Evolutionary conservation across 768 basidiomycete species (phyloP).

Genomic region (Hypholoma fasciculare): DNA sequence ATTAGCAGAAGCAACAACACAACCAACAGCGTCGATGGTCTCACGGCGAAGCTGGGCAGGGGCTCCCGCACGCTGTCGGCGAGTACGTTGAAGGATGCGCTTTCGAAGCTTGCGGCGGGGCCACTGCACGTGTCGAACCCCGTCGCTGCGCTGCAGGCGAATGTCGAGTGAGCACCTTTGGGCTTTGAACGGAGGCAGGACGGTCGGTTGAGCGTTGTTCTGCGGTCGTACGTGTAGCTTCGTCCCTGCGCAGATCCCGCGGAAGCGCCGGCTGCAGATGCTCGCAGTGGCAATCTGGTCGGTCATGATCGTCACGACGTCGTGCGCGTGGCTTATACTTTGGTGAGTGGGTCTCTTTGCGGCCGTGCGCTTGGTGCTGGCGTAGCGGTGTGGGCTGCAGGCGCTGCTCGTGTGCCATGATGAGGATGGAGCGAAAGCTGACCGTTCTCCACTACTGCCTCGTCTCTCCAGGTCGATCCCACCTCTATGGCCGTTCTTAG

Average conservation of each 20-base stretch:
- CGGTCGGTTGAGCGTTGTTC: background rate
- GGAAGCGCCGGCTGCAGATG: slow-evolving; percentile 85
- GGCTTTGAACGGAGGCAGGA: background rate
- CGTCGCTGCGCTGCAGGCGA: slow-evolving; percentile 67
- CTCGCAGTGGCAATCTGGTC: slow-evolving; percentile 89
- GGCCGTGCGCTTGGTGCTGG: background rate
- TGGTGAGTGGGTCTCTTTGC: slow-evolving; percentile 53
- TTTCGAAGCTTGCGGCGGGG: slow-evolving; percentile 61
- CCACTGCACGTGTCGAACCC: slow-evolving; percentile 49
- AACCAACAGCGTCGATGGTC: background rate
- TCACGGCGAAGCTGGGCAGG: slow-evolving; percentile 1
- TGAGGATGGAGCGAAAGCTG: background rate
- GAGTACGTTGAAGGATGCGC: slow-evolving; percentile 56
- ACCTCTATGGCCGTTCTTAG: slow-evolving; percentile 82
- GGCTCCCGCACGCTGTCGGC: slow-evolving; percentile 52
- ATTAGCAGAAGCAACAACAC: background rate
- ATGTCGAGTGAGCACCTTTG: slow-evolving; percentile 60
- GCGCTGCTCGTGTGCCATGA: no score
- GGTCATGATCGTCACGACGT: slow-evolving; percentile 68
- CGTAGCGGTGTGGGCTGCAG: no score
- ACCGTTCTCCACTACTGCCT: background rate
- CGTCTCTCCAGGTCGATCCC: slow-evolving; percentile 71
- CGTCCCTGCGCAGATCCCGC: slow-evolving; percentile 84
- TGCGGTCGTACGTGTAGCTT: slow-evolving; percentile 46
- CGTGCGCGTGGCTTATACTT: slow-evolving; percentile 72